Base-by-base conservation (phyloP, 805 yeast genomes). In the Kazachstania taianensis region DNA sequence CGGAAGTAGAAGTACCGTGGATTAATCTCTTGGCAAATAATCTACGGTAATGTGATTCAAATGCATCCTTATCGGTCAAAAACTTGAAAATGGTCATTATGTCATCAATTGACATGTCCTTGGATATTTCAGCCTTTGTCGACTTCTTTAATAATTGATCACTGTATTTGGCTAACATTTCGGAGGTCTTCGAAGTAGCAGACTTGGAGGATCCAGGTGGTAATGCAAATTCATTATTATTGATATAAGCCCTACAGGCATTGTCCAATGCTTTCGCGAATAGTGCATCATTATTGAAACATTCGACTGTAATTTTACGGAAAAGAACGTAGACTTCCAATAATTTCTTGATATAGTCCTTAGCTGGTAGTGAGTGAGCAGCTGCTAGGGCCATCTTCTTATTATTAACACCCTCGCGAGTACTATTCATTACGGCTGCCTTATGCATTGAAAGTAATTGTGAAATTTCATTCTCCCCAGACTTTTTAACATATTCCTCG, bases 21-120 rank as follows among this genome's bases (percentile, higher is more conserved):
- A 92, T 87, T 48, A 92, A 71, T 55, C 99, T 74, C 55, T 81
- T 82, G 8, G 97, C 89, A 48, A 92, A 70, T 53, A 81, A 67
- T 43, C 96, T 75, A 59, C 96, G 77, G 61, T 92, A 92, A 64
- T 83, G 81, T 42, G 79, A 81, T 63, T 92, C 97, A 61, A 92
- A 94, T 28, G 92, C 83, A 64, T 94, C 97, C 58, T 86, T 87
- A 57, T 92, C 97, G 30, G 83, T 86, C 40, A 94, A 70, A 55
- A 82, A 89, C 52, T 78, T 79, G 67, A 92, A 84, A 19, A 92
- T 69, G 12, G 78, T 73, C 82, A 89, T 83, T 49, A 92, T 72
- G 51, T 87, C 92, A 47, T 81, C 87, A 32, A 81, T 75, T 36
- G 76, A 75, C 78, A 87, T 75, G 52, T 80, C 89, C 40, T 67